These are phyloP conservation scores for Saksenaea vasiformis DNA, from an alignment of 371 early-diverging fungal species.

Conservation along the genomic window DNA sequence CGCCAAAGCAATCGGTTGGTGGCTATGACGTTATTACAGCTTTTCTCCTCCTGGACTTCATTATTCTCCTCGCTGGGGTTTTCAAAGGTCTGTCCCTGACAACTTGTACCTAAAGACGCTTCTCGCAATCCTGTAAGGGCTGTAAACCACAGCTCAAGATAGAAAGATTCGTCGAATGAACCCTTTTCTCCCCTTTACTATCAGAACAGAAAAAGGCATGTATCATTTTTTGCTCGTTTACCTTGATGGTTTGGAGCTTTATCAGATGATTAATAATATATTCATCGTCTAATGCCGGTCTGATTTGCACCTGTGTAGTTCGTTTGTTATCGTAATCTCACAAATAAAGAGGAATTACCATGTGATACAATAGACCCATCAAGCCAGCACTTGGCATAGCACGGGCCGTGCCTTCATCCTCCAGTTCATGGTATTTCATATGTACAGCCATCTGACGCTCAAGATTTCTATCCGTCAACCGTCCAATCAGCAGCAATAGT, in stretches of 20 bases:
- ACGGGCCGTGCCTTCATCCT: conserved; percentile 57
- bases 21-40: conserved; percentile 21
- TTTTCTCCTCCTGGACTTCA: conserved; percentile 8
- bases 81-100: conserved; percentile 17
- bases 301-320: conserved; percentile 35
- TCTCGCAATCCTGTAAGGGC: conserved; percentile 50
- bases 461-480: conserved; percentile 42
- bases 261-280: conserved; percentile 40
- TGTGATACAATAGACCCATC: conserved; percentile 49
- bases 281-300: conserved; percentile 42
- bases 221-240: conserved; percentile 7
- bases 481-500: conserved; percentile 30
- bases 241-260: conserved; percentile 50
- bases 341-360: conserved; percentile 25
- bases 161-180: conserved; percentile 53
- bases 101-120: conserved; percentile 36
- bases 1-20: conserved; percentile 46
- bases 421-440: conserved; percentile 54
- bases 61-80: neutral
- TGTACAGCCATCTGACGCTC: conserved; percentile 48
- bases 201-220: neutral
- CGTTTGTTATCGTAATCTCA: neutral
- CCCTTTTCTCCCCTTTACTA: conserved; percentile 26
- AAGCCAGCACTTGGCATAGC: conserved; percentile 56
- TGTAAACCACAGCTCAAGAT: conserved; percentile 46